Base-by-base conservation (phyloP, 176 grass and related monocot genomes). In the Chloris gayana region DNA sequence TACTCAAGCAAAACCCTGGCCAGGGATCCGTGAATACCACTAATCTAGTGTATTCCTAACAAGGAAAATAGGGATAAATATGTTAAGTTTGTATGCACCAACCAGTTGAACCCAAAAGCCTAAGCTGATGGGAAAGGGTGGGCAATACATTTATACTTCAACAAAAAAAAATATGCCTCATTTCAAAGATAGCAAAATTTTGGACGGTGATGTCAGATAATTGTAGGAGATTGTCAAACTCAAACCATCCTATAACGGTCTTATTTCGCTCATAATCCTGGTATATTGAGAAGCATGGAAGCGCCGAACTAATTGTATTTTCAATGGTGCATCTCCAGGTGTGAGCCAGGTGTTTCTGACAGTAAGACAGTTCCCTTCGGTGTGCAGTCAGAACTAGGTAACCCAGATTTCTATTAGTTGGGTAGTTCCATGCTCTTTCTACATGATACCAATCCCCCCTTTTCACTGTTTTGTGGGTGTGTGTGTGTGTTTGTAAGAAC, bases 21-120 rank as follows among this genome's bases (percentile, higher is more conserved):
- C 6, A 64, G 14, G 2, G 19, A 54, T 71, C 65, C n/a, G 44
- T 76, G 29, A 76, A 70, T 46, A 60, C 5, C 75, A 64, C 63
- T 67, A 88, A 89, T 80, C 53, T 37, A 89, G 26, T 70, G 27
- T 62, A 57, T 47, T 64, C 34, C 9, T n/a, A 79, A 41, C 13
- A 37, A 51, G 56, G 12, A 58, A 64, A 69, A 64, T 27, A 21
- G 50, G 50, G 50, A 27, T 15, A 77, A 70, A 70, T 27, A n/a
- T n/a, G n/a, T n/a, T n/a, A n/a, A n/a, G n/a, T n/a, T n/a, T n/a
- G n/a, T n/a, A n/a, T n/a, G n/a, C n/a, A n/a, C n/a, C n/a, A n/a
- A n/a, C n/a, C n/a, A n/a, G n/a, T n/a, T n/a, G n/a, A n/a, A n/a
- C n/a, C n/a, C n/a, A n/a, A n/a, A n/a, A n/a, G n/a, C n/a, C n/a